These are phyloP conservation scores for Lentinula sp. DNA, from an alignment of 768 basidiomycete genomes.

Conservation along the genomic window DNA sequence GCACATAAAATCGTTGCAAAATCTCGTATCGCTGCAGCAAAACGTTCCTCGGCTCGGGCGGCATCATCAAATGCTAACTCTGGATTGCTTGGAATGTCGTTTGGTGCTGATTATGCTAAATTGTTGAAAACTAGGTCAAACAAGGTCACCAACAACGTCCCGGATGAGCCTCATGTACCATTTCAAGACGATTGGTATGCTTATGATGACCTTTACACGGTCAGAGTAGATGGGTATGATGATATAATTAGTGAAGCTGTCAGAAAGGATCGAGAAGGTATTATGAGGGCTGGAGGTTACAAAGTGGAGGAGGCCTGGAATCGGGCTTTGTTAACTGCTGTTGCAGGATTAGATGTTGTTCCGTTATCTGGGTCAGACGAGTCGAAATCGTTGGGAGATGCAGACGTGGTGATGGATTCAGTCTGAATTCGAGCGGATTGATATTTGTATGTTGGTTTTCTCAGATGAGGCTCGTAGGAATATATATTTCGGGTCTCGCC, in stretches of 20 bases:
- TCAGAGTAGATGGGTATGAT: constrained; percentile 53
- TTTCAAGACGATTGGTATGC: constrained; percentile 72
- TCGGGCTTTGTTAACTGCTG: constrained; percentile 66
- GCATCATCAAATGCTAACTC: constrained; percentile 20
- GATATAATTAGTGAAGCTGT: constrained; percentile 76
- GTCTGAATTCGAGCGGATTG: constrained; percentile 17
- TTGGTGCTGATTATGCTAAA: constrained; percentile 39
- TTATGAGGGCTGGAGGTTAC: constrained; percentile 83
- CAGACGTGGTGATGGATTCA: constrained; percentile 42
- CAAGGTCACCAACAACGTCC: constrained; percentile 52
- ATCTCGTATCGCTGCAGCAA: constrained; percentile 57
- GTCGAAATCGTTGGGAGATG: constrained; percentile 21
- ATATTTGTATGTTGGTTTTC: neutral
- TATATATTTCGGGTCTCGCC: too few species aligned
- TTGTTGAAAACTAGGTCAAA: constrained; percentile 59
- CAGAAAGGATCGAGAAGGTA: constrained; percentile 67
- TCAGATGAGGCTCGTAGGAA: neutral
- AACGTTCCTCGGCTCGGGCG: constrained; percentile 53
- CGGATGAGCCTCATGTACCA: constrained; percentile 77
- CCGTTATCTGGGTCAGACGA: constrained; percentile 34
- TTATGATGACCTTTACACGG: constrained; percentile 61
- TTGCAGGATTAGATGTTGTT: constrained; percentile 64
- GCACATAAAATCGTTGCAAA: constrained; percentile 67
- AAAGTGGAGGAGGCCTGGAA: constrained; percentile 81
- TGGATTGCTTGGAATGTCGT: constrained; percentile 23